A percentile compares a stretch with the other conserved stretches of the same genome.
These are phyloP conservation scores for Phytophthora foliorum DNA, from an alignment of 352 stramenopile species.

Conservation along the genomic window DNA sequence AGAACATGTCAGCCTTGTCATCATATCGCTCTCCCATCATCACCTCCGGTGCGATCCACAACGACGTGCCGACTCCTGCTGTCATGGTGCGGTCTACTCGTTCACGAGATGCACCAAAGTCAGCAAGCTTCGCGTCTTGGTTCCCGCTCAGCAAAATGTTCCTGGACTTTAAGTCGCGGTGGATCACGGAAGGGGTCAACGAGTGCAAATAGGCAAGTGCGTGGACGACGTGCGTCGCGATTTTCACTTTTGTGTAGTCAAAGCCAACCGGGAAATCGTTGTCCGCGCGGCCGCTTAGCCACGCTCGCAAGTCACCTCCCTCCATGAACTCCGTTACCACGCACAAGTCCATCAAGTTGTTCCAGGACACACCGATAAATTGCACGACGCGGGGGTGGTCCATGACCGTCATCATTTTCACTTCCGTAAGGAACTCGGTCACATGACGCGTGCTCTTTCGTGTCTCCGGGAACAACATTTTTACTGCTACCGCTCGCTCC, in stretches of 20 bases:
- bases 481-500: constrained; percentile 49
- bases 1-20: constrained; percentile 61
- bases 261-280: constrained; percentile 39
- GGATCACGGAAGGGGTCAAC: constrained; percentile 47
- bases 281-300: constrained; percentile 46
- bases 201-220: constrained; percentile 61
- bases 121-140: constrained; percentile 52
- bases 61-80: constrained; percentile 50
- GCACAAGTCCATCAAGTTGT: constrained; percentile 62
- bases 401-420: constrained; percentile 59
- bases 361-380: constrained; percentile 72
- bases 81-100: constrained; percentile 52
- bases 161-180: constrained; percentile 62
- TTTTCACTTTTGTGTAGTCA: constrained; percentile 49
- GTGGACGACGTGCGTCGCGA: constrained; percentile 48
- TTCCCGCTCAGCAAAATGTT: constrained; percentile 55
- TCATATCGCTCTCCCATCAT: constrained; percentile 58
- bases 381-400: constrained; percentile 56
- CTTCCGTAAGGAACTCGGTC: constrained; percentile 60
- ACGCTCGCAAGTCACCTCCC: constrained; percentile 59
- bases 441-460: constrained; percentile 49
- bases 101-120: constrained; percentile 59
- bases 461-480: constrained; percentile 58
- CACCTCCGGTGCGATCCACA: constrained; percentile 57
- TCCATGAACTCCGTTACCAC: constrained; percentile 74